phyloP scores from a whole-genome alignment of 1,284 basidiomycete genomes.

The Ceratobasidium sp. region DNA sequence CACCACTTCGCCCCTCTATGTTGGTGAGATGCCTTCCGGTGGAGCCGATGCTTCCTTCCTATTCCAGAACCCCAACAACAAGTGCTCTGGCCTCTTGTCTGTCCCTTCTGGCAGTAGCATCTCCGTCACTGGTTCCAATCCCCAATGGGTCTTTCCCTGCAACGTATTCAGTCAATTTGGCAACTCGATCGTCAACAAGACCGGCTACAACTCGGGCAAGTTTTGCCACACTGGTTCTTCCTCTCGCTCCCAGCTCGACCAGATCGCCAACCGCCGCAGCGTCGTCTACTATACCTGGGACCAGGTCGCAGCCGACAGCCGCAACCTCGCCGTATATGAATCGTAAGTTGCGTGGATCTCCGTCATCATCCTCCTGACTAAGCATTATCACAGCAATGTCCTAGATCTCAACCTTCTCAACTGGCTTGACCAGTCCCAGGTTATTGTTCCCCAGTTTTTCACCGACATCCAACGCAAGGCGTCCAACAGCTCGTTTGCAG shows the following conservation, averaged over 20 bases:
- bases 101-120: slow-evolving; percentile 78
- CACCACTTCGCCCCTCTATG: slow-evolving; percentile 83
- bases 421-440: slow-evolving; percentile 83
- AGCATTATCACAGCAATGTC: slow-evolving; percentile 69
- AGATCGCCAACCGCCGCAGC: slow-evolving; percentile 42
- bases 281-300: slow-evolving; percentile 92
- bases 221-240: slow-evolving; percentile 79
- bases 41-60: slow-evolving; percentile 93
- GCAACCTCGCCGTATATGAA: slow-evolving; percentile 93
- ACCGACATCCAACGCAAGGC: slow-evolving; percentile 74
- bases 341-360: slow-evolving; percentile 66
- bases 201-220: slow-evolving; percentile 71
- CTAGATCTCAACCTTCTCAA: slow-evolving; percentile 88
- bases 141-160: slow-evolving; percentile 97
- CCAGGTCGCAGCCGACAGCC: slow-evolving; percentile 73
- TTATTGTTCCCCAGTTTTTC: slow-evolving; percentile 86
- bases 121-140: slow-evolving; percentile 62
- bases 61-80: slow-evolving; percentile 91
- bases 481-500: slow-evolving; percentile 77
- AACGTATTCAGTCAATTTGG: slow-evolving; percentile 86
- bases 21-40: slow-evolving; percentile 79
- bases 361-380: slow-evolving; percentile 27
- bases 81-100: slow-evolving; percentile 83
- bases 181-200: slow-evolving; percentile 71
- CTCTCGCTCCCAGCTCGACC: slow-evolving; percentile 66